A percentile compares a stretch with the other conserved stretches of the same genome.
phyloP scores from a whole-genome alignment of 1,284 basidiomycete species.

The Austroboletus novae-zelandiae region DNA sequence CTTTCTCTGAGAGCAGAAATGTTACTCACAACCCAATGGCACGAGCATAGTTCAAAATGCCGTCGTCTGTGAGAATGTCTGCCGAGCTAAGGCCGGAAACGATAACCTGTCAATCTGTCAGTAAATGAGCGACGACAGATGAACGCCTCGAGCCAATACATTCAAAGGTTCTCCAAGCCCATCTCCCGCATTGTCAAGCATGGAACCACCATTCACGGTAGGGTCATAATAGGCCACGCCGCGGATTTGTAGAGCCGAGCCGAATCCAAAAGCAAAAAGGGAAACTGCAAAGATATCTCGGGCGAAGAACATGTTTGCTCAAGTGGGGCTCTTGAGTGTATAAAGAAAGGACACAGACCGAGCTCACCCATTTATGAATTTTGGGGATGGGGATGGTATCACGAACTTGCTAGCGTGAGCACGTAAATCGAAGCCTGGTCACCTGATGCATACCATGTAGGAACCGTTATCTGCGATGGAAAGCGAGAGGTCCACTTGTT shows the following conservation, averaged over 20 bases:
- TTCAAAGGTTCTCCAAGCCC: conserved; percentile 60
- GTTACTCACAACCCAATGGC: conserved; percentile 55
- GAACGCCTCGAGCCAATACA: conserved; percentile 30
- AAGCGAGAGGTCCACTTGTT: not conserved
- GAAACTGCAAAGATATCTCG: not conserved
- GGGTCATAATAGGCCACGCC: conserved; percentile 45
- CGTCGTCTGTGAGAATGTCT: conserved; percentile 51
- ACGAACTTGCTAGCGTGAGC: conserved; percentile 3
- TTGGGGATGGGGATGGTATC: not conserved
- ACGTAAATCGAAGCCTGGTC: not conserved
- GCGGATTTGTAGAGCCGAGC: not conserved
- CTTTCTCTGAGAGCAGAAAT: not conserved
- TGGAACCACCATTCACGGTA: conserved; percentile 45
- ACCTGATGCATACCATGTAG: not conserved
- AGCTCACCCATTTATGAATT: not conserved
- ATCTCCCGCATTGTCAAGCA: conserved; percentile 47
- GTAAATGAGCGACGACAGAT: not conserved
- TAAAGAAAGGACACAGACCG: not conserved
- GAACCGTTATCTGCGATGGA: not conserved
- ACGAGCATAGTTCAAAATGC: conserved; percentile 55
- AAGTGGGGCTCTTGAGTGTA: not conserved
- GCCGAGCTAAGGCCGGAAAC: conserved; percentile 55
- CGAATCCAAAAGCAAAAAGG: conserved; percentile 1
- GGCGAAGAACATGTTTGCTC: conserved; percentile 1
- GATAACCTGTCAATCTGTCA: conserved; percentile 42